Evolutionary conservation across 1,284 basidiomycete species (phyloP).

Genomic region (Dichomitus squalens): DNA sequence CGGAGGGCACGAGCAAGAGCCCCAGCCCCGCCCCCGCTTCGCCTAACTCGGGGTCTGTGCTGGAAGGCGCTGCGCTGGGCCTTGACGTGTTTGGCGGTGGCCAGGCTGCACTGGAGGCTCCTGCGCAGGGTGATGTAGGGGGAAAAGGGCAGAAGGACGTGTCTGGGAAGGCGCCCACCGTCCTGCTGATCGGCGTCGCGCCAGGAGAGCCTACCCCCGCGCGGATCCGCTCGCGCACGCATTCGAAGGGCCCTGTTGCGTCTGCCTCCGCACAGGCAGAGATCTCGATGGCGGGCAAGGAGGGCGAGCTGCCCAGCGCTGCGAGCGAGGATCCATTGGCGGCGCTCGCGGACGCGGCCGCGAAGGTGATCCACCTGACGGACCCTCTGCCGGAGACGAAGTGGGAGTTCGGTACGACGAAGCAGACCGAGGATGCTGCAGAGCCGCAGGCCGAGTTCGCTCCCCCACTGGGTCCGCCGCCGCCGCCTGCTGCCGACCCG

Average conservation of each 20-base stretch:
- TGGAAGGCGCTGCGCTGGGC: conserved; percentile 15
- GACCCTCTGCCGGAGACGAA: conserved; percentile 35
- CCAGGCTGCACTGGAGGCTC: not conserved
- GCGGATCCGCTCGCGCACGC: conserved; percentile 39
- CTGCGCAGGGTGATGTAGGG: not conserved
- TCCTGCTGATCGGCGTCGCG: conserved; percentile 49
- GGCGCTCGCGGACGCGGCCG: conserved; percentile 17
- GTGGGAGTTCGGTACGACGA: conserved; percentile 62
- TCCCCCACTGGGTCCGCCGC: not conserved
- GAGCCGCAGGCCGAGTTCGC: not conserved
- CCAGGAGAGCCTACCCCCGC: conserved; percentile 43
- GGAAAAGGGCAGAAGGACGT: conserved; percentile 13
- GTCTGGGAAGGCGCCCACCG: conserved; percentile 35
- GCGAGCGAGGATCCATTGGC: conserved; percentile 5
- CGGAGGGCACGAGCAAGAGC: conserved; percentile 32
- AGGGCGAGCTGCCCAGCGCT: conserved; percentile 1
- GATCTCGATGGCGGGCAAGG: not conserved
- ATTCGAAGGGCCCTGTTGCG: conserved; percentile 28
- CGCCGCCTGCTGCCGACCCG: not conserved
- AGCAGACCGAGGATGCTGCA: conserved; percentile 23
- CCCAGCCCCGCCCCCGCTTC: conserved; percentile 31
- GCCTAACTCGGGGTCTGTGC: conserved; percentile 5
- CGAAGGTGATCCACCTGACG: conserved; percentile 40
- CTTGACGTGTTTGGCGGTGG: conserved; percentile 15
- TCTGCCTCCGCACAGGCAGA: conserved; percentile 1